Conservation (phyloP, 2,329 filamentous ascomycete species). For the Hirsutella thompsonii region DNA sequence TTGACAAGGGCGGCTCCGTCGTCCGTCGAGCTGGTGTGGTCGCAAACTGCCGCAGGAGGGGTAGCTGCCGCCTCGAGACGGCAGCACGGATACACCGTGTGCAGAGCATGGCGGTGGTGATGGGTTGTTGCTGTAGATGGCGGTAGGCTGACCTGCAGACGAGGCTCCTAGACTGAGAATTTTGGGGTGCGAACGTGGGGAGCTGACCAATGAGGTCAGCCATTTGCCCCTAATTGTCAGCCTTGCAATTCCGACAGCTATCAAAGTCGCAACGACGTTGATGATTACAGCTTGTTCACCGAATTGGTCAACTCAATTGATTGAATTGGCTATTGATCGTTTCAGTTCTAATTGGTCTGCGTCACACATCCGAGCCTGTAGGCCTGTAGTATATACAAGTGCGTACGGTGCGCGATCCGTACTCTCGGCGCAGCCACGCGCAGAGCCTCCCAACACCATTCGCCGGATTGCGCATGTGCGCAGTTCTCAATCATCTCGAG, state of each 20-base stretch:
- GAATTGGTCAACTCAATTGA: too few relatives aligned
- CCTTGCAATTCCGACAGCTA: constrained; percentile 9
- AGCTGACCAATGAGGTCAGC: constrained; percentile 12
- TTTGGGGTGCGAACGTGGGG: constrained; percentile 1
- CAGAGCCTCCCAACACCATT: not conserved
- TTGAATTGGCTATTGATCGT: too few relatives aligned
- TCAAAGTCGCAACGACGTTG: not conserved
- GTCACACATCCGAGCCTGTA: too few relatives aligned
- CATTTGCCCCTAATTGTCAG: constrained; percentile 12
- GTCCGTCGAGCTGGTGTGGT: constrained; percentile 22
- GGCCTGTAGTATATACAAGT: too few relatives aligned
- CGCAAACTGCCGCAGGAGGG: constrained; percentile 25
- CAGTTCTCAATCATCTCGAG: not conserved
- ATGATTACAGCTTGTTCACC: too few relatives aligned
- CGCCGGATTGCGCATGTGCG: not conserved
- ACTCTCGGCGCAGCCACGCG: not conserved
- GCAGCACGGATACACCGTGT: constrained; percentile 35
- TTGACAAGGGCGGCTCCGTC: constrained; percentile 23
- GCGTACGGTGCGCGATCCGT: not conserved
- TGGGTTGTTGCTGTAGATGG: constrained; percentile 1
- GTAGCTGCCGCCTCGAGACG: constrained; percentile 16
- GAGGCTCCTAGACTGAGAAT: constrained; percentile 4
- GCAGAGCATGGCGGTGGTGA: constrained; percentile 23
- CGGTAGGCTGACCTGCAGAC: constrained; percentile 1
- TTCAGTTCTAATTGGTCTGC: too few relatives aligned